Evolutionary conservation across 2,329 filamentous ascomycete species (phyloP).

Genomic region (Xylaria sp.): DNA sequence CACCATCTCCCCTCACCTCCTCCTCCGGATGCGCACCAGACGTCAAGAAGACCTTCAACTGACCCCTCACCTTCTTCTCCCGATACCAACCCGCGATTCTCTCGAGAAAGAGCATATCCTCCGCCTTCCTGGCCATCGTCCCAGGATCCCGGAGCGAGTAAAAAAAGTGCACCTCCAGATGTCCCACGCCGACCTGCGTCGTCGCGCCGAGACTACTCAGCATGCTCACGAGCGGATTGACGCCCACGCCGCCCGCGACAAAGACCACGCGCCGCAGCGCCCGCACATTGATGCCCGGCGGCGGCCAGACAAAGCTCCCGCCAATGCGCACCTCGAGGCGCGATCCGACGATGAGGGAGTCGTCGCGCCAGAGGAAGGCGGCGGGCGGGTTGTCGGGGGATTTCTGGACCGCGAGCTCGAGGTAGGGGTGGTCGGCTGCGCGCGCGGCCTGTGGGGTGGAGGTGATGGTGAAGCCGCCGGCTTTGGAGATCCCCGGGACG

Average conservation of each 20-base stretch:
- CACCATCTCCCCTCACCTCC: not conserved
- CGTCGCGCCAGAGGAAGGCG: conserved; percentile 64
- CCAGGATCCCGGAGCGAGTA: conserved; percentile 49
- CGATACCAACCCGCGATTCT: conserved; percentile 41
- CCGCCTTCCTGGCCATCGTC: conserved; percentile 19
- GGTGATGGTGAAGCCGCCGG: conserved; percentile 85
- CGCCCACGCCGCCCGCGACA: conserved; percentile 74
- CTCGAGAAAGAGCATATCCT: conserved; percentile 46
- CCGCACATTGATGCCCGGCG: conserved; percentile 40
- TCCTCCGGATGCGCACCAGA: conserved; percentile 7
- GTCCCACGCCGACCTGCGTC: conserved; percentile 10
- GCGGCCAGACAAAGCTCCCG: conserved; percentile 77
- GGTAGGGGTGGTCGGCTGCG: conserved; percentile 39
- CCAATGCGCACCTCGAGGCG: conserved; percentile 64
- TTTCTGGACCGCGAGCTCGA: conserved; percentile 74
- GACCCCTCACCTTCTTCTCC: conserved; percentile 35
- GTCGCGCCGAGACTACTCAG: conserved; percentile 48
- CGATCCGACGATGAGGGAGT: conserved; percentile 45
- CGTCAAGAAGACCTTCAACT: conserved; percentile 46
- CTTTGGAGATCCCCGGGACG: conserved; percentile 61
- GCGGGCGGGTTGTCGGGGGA: conserved; percentile 67
- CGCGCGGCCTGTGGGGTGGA: conserved; percentile 59
- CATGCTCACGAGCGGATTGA: conserved; percentile 77
- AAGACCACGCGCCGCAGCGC: conserved; percentile 60
- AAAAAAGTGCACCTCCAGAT: conserved; percentile 51